Evolutionary conservation across 106 monocot species (phyloP).

Genomic region (Acorus calamus): DNA sequence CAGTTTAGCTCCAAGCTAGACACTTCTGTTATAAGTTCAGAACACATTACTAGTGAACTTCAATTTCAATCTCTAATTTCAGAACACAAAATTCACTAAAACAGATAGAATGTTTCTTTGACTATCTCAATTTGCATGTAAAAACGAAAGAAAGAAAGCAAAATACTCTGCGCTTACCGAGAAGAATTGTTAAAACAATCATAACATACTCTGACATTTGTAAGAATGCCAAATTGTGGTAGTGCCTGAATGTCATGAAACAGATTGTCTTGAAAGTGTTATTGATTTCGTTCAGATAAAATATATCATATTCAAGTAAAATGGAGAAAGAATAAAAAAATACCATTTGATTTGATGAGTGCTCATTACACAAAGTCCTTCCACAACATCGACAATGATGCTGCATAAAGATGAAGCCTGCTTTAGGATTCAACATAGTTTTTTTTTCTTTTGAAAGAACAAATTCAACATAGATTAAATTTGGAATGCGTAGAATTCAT

Average conservation of each 20-base stretch:
- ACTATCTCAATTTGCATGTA: no score
- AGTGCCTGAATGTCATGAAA: conserved; percentile 50
- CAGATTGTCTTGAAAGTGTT: neutral
- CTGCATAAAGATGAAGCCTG: conserved; percentile 23
- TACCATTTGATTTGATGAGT: conserved; percentile 93
- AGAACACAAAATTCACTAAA: no score
- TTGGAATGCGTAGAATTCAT: no score
- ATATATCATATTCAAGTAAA: neutral
- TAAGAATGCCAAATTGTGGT: conserved; percentile 75
- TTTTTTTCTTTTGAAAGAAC: no score
- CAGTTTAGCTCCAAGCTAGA: no score
- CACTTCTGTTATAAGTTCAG: no score
- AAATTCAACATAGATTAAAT: no score
- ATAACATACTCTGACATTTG: conserved; percentile 79
- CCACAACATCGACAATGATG: conserved; percentile 97
- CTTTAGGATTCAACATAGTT: neutral
- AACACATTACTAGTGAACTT: no score
- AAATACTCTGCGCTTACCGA: conserved; percentile 36
- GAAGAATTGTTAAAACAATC: conserved; percentile 84
- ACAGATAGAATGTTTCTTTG: no score
- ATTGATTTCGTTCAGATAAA: neutral
- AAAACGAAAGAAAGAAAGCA: neutral
- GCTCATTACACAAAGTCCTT: conserved; percentile 79
- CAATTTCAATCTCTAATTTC: no score
- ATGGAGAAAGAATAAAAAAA: neutral